A percentile compares a stretch with the other conserved stretches of the same genome.
Conservation (phyloP, 148 eudicot genomes). For the Fallopia convolvulus region DNA sequence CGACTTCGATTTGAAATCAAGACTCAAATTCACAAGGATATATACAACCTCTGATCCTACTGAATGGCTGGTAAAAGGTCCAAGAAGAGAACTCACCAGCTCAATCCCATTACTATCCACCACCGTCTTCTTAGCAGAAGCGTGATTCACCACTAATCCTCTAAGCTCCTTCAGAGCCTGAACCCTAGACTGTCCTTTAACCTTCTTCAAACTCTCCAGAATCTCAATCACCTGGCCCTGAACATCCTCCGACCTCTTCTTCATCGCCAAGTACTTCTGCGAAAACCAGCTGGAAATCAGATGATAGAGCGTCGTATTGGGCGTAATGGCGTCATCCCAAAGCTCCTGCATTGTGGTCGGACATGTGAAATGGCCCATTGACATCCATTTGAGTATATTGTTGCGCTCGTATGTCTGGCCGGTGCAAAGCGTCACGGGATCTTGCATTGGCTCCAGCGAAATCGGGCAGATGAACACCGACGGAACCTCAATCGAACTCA, state of each 20-base stretch:
- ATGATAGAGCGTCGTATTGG: conserved; percentile 64
- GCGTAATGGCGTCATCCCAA: conserved; percentile 76
- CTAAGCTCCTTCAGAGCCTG: conserved; percentile 61
- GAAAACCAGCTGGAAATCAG: conserved; percentile 66
- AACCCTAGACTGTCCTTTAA: conserved; percentile 66
- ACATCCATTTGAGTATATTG: conserved; percentile 74
- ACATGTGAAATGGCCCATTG: conserved; percentile 70
- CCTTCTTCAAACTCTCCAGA: conserved; percentile 55
- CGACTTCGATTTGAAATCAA: conserved; percentile 40
- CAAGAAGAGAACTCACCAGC: conserved; percentile 48
- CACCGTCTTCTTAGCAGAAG: conserved; percentile 58
- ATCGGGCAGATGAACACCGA: conserved; percentile 79
- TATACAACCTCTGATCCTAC: conserved; percentile 76
- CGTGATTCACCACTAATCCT: conserved; percentile 36
- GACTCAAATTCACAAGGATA: conserved; percentile 54
- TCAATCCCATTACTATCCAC: conserved; percentile 50
- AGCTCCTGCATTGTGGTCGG: conserved; percentile 82
- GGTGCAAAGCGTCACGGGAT: conserved; percentile 88
- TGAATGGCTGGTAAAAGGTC: conserved; percentile 69
- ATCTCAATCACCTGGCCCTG: conserved; percentile 72
- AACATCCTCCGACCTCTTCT: conserved; percentile 81
- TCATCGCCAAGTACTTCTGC: conserved; percentile 62
- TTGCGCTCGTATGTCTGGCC: conserved; percentile 81
- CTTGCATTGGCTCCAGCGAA: conserved; percentile 85
- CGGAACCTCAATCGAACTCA: conserved; percentile 52